These are phyloP conservation scores for Agaricus blazei DNA, from an alignment of 768 basidiomycete genomes.

Conservation along the genomic window DNA sequence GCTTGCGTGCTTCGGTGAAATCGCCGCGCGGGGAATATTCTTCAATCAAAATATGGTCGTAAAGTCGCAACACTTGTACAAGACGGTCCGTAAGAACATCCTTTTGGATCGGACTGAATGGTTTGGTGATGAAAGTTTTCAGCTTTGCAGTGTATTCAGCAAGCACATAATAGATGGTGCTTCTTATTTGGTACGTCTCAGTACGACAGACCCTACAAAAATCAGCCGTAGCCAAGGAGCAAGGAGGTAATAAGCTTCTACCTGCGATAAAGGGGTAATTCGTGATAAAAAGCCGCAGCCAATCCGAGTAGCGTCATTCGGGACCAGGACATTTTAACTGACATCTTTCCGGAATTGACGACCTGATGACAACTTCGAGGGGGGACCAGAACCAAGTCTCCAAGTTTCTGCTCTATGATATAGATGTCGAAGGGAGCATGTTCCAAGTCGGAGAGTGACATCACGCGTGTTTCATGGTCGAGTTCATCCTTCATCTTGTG, in stretches of 20 bases:
- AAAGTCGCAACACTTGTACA: conserved; percentile 35
- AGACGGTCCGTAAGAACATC: conserved; percentile 19
- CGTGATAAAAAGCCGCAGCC: conserved; percentile 56
- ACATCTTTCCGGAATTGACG: conserved; percentile 74
- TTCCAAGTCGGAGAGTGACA: conserved; percentile 57
- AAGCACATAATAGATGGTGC: conserved; percentile 54
- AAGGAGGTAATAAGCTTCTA: conserved; percentile 21
- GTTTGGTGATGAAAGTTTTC: conserved; percentile 7
- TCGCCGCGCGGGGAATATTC: conserved; percentile 27
- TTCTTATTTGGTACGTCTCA: conserved; percentile 75
- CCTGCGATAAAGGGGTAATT: conserved; percentile 79
- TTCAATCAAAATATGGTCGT: conserved; percentile 46
- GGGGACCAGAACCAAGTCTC: conserved; percentile 79
- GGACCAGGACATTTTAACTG: conserved; percentile 84
- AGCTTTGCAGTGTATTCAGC: conserved; percentile 26
- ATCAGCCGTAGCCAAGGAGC: not conserved
- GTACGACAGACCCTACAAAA: conserved; percentile 64
- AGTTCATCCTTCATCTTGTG: conserved; percentile 49
- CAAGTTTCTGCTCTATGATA: conserved; percentile 65
- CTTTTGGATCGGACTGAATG: not conserved
- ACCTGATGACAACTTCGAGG: conserved; percentile 83
- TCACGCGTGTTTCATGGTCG: conserved; percentile 69
- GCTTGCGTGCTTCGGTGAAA: not conserved
- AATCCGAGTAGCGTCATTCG: conserved; percentile 71
- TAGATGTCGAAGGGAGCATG: conserved; percentile 66